Conservation (phyloP, 2,329 filamentous ascomycete genomes). For the Neofusicoccum parvum region DNA sequence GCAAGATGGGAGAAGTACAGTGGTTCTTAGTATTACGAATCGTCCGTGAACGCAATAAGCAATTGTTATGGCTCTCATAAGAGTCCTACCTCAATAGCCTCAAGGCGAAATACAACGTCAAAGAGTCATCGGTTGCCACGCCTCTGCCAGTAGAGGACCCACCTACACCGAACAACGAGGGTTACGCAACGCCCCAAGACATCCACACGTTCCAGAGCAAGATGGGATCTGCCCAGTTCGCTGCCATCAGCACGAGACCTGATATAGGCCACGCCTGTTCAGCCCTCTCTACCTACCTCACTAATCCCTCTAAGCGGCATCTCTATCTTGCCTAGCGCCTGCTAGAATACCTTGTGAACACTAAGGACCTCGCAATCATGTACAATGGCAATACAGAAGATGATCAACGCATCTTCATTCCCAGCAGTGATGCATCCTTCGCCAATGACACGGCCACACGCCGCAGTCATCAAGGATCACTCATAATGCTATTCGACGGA, state of each 20-base stretch:
- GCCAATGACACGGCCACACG: conserved; percentile 25
- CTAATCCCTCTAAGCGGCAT: conserved; percentile 24
- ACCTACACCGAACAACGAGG: conserved; percentile 12
- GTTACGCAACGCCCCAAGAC: conserved; percentile 8
- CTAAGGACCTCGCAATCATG: conserved; percentile 16
- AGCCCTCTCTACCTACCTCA: conserved; percentile 25
- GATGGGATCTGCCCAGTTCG: conserved; percentile 26
- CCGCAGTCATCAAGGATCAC: conserved; percentile 28
- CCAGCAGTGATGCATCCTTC: conserved; percentile 25
- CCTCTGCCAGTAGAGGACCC: conserved; percentile 5
- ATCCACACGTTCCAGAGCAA: conserved; percentile 25
- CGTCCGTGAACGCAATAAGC: conserved; percentile 10
- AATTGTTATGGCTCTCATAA: conserved; percentile 22
- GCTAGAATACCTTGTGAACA: conserved; percentile 22
- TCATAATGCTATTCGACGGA: conserved; percentile 28
- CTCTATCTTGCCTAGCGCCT: conserved; percentile 23
- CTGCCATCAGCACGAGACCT: conserved; percentile 22
- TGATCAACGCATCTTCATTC: conserved; percentile 15
- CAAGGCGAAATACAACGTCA: conserved; percentile 25
- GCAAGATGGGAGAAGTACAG: conserved; percentile 21
- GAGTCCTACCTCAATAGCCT: not conserved
- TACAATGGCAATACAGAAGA: conserved; percentile 21
- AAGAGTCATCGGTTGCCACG: conserved; percentile 20
- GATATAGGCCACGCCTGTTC: conserved; percentile 24
- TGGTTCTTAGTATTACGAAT: conserved; percentile 23